phyloP scores from a whole-genome alignment of 306 rosid species.

The Cicer yamashitae region DNA sequence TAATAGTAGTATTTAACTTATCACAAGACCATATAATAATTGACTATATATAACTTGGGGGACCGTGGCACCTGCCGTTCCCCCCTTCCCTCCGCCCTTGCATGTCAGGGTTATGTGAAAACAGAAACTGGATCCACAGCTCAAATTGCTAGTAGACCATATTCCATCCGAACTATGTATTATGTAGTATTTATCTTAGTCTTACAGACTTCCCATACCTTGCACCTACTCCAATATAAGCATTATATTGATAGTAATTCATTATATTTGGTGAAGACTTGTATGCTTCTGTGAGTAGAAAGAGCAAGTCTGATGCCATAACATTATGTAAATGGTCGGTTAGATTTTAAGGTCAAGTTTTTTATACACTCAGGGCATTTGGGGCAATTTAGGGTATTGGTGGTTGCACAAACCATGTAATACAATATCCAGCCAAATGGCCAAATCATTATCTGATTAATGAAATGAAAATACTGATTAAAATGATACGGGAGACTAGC shows the following conservation, averaged over 20 bases:
- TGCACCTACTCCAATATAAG: constrained; percentile 1
- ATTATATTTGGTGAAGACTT: background rate
- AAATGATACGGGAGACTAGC: constrained; percentile 2
- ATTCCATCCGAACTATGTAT: constrained; percentile 20
- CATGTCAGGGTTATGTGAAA: constrained; percentile 2
- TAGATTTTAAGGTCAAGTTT: constrained; percentile 7
- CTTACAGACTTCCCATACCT: background rate
- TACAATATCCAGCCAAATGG: constrained; percentile 17
- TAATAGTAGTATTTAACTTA: too few species aligned
- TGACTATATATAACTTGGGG: too few species aligned
- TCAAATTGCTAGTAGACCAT: background rate
- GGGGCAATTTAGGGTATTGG: constrained; percentile 9
- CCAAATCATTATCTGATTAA: constrained; percentile 20
- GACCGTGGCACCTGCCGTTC: too few species aligned
- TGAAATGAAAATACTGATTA: constrained; percentile 30
- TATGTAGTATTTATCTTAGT: constrained; percentile 10
- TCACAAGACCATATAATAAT: too few species aligned
- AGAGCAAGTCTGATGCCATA: background rate
- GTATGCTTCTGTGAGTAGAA: constrained; percentile 3
- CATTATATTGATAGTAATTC: background rate
- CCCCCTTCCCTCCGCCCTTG: too few species aligned
- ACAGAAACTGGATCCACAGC: background rate
- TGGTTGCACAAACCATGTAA: constrained; percentile 21
- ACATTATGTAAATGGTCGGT: background rate
- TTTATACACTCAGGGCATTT: constrained; percentile 8